These are phyloP conservation scores for Pseudogymnoascus sp. DNA, from an alignment of 2,329 filamentous ascomycete species.

Conservation along the genomic window DNA sequence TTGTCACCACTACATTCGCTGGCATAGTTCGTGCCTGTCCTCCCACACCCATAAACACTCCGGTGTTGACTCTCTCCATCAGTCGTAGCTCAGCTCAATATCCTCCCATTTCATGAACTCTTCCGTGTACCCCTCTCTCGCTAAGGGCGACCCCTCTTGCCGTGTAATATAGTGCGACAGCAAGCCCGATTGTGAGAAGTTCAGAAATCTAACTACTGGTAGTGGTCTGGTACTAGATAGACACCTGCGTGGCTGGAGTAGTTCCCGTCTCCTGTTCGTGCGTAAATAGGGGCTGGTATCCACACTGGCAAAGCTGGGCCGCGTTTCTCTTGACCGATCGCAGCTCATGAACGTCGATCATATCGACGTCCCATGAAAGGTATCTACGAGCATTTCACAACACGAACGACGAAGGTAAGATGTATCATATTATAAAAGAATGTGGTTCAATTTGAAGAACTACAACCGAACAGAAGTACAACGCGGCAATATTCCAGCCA, in stretches of 20 bases:
- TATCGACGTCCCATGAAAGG: background rate
- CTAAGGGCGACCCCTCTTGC: too few species aligned
- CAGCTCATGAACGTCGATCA: background rate
- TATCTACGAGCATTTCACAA: background rate
- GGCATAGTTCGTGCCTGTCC: too few species aligned
- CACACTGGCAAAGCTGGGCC: background rate
- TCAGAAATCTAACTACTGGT: background rate
- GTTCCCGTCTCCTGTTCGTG: background rate
- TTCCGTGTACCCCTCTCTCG: too few species aligned
- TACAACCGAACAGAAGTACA: background rate
- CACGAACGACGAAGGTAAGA: background rate
- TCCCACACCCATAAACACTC: too few species aligned
- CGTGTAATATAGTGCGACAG: too few species aligned
- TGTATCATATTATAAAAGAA: background rate
- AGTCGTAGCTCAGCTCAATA: too few species aligned
- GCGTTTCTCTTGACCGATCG: background rate
- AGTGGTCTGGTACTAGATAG: background rate
- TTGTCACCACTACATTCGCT: background rate
- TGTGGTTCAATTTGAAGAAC: slow-evolving; percentile 5
- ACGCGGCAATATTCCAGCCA: slow-evolving; percentile 1
- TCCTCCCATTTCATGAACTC: too few species aligned
- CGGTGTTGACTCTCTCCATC: too few species aligned
- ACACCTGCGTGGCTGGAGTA: background rate
- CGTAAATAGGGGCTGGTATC: background rate
- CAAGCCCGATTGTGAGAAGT: background rate